A percentile compares a stretch with the other conserved stretches of the same genome.
phyloP scores from a whole-genome alignment of 2,329 filamentous ascomycete species.

The Orbilia oligospora region DNA sequence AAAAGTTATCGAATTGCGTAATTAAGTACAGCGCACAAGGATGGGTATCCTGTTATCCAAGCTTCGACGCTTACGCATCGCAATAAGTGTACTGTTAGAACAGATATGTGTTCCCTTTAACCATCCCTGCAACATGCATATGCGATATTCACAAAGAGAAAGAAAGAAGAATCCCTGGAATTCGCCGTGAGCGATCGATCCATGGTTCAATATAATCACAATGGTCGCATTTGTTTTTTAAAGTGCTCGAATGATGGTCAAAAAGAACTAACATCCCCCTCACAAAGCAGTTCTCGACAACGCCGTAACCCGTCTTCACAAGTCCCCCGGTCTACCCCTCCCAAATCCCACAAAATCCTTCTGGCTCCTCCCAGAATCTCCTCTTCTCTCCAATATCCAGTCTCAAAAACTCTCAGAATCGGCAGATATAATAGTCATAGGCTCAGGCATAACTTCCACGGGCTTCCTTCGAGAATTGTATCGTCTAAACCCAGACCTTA shows the following conservation, averaged over 20 bases:
- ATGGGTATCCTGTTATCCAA: constrained; percentile 53
- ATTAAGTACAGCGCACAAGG: not conserved
- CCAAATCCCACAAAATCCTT: constrained; percentile 69
- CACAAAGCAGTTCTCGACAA: constrained; percentile 44
- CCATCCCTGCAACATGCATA: no score
- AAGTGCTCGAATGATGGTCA: not conserved
- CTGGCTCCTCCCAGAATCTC: constrained; percentile 70
- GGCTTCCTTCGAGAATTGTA: constrained; percentile 67
- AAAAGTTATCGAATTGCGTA: not conserved
- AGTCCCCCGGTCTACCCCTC: constrained; percentile 68
- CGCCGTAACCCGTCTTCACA: constrained; percentile 7
- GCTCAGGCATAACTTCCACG: constrained; percentile 72
- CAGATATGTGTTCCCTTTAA: constrained; percentile 53
- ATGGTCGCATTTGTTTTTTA: not conserved
- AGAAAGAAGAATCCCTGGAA: not conserved
- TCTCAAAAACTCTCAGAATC: constrained; percentile 66
- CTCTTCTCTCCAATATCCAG: constrained; percentile 66
- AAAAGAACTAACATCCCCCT: constrained; percentile 33
- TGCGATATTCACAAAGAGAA: no score
- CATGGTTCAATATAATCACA: no score
- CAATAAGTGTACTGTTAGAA: constrained; percentile 27
- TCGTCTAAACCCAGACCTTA: constrained; percentile 56
- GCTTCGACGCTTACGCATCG: constrained; percentile 33
- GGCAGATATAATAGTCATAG: constrained; percentile 72
- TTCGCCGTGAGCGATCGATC: not conserved